phyloP scores from a whole-genome alignment of 345 rosid species.

The Raphanus raphanistrum region DNA sequence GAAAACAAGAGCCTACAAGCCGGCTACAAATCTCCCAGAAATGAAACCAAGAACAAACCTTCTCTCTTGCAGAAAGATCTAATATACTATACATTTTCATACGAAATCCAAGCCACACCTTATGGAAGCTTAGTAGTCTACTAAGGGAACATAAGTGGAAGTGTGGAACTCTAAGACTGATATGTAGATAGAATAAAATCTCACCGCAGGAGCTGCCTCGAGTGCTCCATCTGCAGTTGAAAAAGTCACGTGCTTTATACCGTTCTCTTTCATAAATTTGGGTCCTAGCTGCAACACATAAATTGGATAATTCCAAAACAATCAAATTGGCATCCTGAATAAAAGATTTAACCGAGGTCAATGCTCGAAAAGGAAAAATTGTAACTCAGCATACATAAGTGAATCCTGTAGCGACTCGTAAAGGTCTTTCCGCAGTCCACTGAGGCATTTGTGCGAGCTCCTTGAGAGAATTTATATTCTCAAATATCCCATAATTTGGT shows the following conservation, averaged over 20 bases:
- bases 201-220: conserved; percentile 99
- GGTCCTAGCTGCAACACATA: conserved; percentile 69
- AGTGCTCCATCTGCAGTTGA: conserved; percentile 97
- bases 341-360: background rate
- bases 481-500: conserved; percentile 92
- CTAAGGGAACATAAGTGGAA: background rate
- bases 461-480: conserved; percentile 72
- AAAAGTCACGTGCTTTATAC: conserved; percentile 71
- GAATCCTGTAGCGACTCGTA: conserved; percentile 92
- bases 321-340: background rate
- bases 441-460: conserved; percentile 83
- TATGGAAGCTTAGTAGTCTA: conserved; percentile 8
- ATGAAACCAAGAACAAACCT: background rate
- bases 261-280: conserved; percentile 82
- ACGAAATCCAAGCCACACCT: background rate
- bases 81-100: background rate
- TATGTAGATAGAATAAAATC: conserved; percentile 25
- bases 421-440: conserved; percentile 88
- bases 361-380: conserved; percentile 7
- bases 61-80: conserved; percentile 1
- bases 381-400: conserved; percentile 57
- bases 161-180: conserved; percentile 1
- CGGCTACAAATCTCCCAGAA: conserved; percentile 5
- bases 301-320: conserved; percentile 7
- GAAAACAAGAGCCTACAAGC: conserved; percentile 8